Evolutionary conservation across 164 flowering plant genomes (phyloP).

Genomic region (Nelumbo lutea): DNA sequence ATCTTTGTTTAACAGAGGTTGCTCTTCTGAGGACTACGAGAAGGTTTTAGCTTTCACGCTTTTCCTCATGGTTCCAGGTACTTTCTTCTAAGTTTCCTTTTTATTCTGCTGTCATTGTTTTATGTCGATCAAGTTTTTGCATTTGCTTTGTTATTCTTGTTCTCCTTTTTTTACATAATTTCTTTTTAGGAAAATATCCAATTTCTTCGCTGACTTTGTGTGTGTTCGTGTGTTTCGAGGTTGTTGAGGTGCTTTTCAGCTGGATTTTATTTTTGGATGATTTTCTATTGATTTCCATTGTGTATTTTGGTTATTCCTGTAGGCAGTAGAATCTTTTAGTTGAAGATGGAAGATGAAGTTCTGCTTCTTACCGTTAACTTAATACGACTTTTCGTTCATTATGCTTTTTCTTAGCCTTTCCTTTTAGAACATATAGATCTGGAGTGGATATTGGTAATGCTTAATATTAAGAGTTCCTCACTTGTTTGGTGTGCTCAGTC

Average conservation of each 20-base stretch:
- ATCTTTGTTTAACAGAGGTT: background rate
- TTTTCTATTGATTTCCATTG: no score
- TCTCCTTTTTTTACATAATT: background rate
- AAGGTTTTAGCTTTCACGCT: background rate
- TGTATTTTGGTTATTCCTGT: no score
- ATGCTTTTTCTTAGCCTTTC: background rate
- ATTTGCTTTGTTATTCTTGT: background rate
- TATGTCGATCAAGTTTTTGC: background rate
- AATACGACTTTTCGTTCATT: no score
- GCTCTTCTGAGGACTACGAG: background rate
- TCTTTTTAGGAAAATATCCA: background rate
- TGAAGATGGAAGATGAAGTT: no score
- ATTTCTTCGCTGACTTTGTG: no score
- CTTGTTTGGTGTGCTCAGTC: background rate
- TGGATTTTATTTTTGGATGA: no score
- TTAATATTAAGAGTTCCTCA: background rate
- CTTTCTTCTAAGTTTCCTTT: background rate
- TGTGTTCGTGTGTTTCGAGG: no score
- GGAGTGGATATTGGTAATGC: background rate
- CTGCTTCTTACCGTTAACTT: no score
- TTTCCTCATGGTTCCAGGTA: conserved; percentile 2
- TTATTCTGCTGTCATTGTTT: background rate
- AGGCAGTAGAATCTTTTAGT: no score
- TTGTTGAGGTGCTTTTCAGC: no score
- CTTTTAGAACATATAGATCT: background rate